Percentiles rank a stretch among this genome's conserved stretches.
Conservation (phyloP, 805 yeast genomes). For the Barnettozyma botsteinii region DNA sequence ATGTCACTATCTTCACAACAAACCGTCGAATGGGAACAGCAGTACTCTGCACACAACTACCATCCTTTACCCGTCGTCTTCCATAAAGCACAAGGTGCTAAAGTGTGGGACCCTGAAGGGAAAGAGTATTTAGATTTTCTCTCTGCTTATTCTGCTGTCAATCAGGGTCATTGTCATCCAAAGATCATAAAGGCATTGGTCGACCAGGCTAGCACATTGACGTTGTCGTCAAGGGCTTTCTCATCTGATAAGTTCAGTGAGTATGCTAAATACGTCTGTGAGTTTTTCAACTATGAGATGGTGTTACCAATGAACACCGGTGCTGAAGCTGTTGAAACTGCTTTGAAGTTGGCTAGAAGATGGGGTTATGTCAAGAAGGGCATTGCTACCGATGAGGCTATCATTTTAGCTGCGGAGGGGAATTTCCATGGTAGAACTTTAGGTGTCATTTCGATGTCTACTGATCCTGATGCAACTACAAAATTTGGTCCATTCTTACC, state of each 20-base stretch:
- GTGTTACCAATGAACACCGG: constrained; percentile 98
- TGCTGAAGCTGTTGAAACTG: constrained; percentile 98
- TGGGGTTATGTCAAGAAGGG: constrained; percentile 93
- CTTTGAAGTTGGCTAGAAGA: constrained; percentile 87
- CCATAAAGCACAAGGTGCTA: constrained; percentile 80
- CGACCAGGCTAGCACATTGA: constrained; percentile 80
- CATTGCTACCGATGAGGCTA: constrained; percentile 78
- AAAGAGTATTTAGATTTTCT: constrained; percentile 87
- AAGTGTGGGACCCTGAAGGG: constrained; percentile 98
- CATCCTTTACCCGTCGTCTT: constrained; percentile 96
- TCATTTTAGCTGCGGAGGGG: constrained; percentile 78
- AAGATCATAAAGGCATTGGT: constrained; percentile 77
- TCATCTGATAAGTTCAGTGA: constrained; percentile 83
- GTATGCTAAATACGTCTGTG: constrained; percentile 83
- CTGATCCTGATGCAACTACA: constrained; percentile 88
- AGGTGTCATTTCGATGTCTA: constrained; percentile 92
- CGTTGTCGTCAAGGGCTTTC: constrained; percentile 89
- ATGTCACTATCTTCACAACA: constrained; percentile 44
- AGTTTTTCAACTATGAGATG: constrained; percentile 85
- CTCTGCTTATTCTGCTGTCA: constrained; percentile 94
- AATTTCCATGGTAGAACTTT: constrained; percentile 97
- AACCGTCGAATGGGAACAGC: constrained; percentile 62
- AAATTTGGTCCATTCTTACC: constrained; percentile 85
- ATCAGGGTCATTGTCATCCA: constrained; percentile 98
- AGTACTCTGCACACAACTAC: constrained; percentile 93